These are phyloP conservation scores for Curvularia verruculosa DNA, from an alignment of 2,329 filamentous ascomycete genomes.

Conservation along the genomic window DNA sequence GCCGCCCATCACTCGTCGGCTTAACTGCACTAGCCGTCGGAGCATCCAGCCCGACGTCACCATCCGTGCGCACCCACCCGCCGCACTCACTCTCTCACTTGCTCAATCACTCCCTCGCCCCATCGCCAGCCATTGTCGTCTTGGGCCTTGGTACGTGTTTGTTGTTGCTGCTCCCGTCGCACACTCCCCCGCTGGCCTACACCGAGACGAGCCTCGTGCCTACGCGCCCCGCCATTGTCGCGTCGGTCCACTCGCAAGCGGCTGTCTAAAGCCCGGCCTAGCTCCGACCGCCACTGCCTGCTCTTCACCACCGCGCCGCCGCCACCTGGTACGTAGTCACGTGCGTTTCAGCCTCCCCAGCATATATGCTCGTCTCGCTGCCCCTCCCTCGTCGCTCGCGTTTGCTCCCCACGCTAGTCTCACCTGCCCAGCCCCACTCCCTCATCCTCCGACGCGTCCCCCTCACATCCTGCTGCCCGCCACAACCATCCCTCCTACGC, in stretches of 20 bases:
- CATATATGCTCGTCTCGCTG: conserved; percentile 29
- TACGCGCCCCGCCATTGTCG: conserved; percentile 28
- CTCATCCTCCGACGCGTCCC: conserved; percentile 21
- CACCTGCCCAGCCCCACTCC: conserved; percentile 20
- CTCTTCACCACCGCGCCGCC: conserved; percentile 30
- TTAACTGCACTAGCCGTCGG: conserved; percentile 30
- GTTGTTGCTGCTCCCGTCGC: conserved; percentile 1
- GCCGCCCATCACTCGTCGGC: conserved; percentile 24
- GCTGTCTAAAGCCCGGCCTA: conserved; percentile 35
- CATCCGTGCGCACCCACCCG: conserved; percentile 26
- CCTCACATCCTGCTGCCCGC: conserved; percentile 5
- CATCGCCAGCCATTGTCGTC: conserved; percentile 27
- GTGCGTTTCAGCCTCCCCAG: conserved; percentile 42
- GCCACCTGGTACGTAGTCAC: conserved; percentile 39
- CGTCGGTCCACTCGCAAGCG: conserved; percentile 24
- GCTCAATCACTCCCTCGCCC: too few species aligned
- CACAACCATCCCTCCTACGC: conserved; percentile 22
- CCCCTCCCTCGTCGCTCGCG: conserved; percentile 24
- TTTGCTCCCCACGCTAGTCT: conserved; percentile 28
- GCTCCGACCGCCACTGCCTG: conserved; percentile 19
- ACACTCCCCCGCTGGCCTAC: conserved; percentile 26
- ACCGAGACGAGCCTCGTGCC: conserved; percentile 15
- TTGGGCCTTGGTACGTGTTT: conserved; percentile 15
- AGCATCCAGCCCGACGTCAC: conserved; percentile 24
- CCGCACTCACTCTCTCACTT: too few species aligned